These are phyloP conservation scores for Naganishia onofrii DNA, from an alignment of 768 basidiomycete species.

Conservation along the genomic window DNA sequence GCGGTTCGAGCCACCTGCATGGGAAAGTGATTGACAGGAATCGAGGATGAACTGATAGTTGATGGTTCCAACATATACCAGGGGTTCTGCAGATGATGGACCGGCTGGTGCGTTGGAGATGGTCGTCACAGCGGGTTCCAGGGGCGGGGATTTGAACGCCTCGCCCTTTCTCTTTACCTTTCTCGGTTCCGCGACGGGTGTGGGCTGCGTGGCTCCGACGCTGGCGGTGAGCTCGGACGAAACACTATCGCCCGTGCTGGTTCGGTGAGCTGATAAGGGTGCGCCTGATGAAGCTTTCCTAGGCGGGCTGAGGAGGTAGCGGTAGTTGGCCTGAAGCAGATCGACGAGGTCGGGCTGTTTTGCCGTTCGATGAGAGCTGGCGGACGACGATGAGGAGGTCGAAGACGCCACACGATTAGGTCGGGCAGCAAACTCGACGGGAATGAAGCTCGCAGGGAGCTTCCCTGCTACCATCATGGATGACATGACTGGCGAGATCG, in stretches of 20 bases:
- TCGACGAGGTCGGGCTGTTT: background rate
- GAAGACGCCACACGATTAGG: background rate
- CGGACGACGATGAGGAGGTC: conserved; percentile 1
- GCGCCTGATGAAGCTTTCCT: background rate
- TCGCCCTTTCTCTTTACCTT: conserved; percentile 16
- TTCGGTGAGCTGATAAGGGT: background rate
- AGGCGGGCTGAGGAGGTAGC: conserved; percentile 7
- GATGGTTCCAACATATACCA: conserved; percentile 8
- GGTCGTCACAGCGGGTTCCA: background rate
- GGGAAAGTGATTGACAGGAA: conserved; percentile 11
- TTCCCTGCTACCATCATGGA: conserved; percentile 3
- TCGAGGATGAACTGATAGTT: conserved; percentile 22
- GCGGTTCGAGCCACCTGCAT: background rate
- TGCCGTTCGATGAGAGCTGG: background rate
- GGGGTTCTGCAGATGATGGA: background rate
- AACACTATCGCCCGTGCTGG: background rate
- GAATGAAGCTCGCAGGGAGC: conserved; percentile 22
- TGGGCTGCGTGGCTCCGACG: no score
- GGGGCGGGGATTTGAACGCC: conserved; percentile 14
- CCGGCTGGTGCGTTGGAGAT: background rate
- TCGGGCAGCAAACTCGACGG: conserved; percentile 6
- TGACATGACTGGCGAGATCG: background rate
- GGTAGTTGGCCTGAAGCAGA: conserved; percentile 3
- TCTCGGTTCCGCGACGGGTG: background rate
- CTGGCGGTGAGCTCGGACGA: background rate